phyloP scores from a whole-genome alignment of 1,139 yeast genomes.

The Yamadazyma siamensis region DNA sequence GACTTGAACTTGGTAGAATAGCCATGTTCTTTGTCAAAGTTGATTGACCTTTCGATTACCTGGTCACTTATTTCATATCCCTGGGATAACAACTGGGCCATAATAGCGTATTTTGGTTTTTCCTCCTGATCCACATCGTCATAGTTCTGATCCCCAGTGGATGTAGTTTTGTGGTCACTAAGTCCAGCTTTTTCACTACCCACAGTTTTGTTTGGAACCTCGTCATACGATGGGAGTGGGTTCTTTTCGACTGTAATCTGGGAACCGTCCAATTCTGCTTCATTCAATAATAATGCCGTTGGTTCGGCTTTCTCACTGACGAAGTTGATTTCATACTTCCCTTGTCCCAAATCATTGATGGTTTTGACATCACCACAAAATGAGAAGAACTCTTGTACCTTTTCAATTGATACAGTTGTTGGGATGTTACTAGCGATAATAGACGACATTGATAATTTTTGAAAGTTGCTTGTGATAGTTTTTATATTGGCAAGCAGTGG shows the following conservation, averaged over 20 bases:
- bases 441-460: conserved; percentile 7
- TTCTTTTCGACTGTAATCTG: conserved; percentile 47
- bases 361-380: conserved; percentile 70
- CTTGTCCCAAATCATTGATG: conserved; percentile 27
- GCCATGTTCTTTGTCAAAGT: conserved; percentile 65
- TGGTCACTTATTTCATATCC: conserved; percentile 69
- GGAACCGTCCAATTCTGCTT: conserved; percentile 67
- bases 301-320: conserved; percentile 59
- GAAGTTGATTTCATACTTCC: conserved; percentile 49
- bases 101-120: conserved; percentile 71
- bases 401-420: conserved; percentile 46
- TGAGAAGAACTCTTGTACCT: conserved; percentile 66
- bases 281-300: conserved; percentile 71
- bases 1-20: conserved; percentile 51
- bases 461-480: too few species aligned
- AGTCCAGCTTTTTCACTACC: conserved; percentile 6
- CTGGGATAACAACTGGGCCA: conserved; percentile 71
- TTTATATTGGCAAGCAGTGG: too few species aligned
- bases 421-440: conserved; percentile 35
- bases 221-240: conserved; percentile 9
- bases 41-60: conserved; percentile 56
- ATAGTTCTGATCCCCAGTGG: conserved; percentile 30
- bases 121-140: conserved; percentile 69
- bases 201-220: conserved; percentile 5
- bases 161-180: conserved; percentile 20